Percentiles rank a stretch among this genome's conserved stretches.
Conservation (phyloP, 345 rosid species). For the Acer yangbiense region DNA sequence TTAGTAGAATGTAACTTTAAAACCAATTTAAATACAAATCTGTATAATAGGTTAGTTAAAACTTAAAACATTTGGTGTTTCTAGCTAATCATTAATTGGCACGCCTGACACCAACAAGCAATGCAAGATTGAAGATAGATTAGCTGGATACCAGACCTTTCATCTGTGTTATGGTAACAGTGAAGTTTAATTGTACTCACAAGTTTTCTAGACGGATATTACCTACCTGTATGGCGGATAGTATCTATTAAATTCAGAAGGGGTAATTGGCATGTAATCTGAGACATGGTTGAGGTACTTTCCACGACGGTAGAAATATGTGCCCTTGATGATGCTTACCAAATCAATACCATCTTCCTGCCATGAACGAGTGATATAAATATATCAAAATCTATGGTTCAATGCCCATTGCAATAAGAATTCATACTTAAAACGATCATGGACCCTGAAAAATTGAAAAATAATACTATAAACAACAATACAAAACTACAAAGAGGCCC, state of each 20-base stretch:
- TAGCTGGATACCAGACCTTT: neutral
- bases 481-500: neutral
- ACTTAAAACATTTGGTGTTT: neutral
- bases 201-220: neutral
- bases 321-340: constrained; percentile 41
- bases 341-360: constrained; percentile 68
- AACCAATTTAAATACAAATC: neutral
- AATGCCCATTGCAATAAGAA: neutral
- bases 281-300: constrained; percentile 36
- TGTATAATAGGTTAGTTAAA: neutral
- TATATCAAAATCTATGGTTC: too few relatives aligned
- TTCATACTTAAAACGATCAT: neutral
- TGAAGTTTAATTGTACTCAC: neutral
- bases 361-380: constrained; percentile 10
- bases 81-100: neutral
- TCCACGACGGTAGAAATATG: constrained; percentile 59
- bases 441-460: neutral
- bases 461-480: neutral
- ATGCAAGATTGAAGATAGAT: neutral
- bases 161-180: neutral
- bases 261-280: constrained; percentile 58
- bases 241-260: constrained; percentile 41
- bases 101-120: neutral
- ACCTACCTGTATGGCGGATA: constrained; percentile 45
- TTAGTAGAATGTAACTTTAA: neutral